A percentile compares a stretch with the other conserved stretches of the same genome.
Conservation (phyloP, 2,329 filamentous ascomycete species). For the Microdochium nivale region DNA sequence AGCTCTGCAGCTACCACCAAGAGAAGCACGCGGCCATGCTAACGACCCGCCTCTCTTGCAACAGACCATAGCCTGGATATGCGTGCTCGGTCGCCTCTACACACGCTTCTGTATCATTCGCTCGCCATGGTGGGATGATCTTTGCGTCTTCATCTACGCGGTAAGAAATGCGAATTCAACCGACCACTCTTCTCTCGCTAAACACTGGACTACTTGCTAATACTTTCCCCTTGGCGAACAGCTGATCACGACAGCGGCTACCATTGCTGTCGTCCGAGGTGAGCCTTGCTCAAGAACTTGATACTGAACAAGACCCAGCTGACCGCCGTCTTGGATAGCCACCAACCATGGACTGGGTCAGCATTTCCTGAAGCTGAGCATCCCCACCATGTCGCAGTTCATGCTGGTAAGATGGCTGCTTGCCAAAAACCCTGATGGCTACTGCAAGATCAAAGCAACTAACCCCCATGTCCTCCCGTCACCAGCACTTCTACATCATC, state of each 20-base stretch:
- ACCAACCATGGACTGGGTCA: constrained; percentile 13
- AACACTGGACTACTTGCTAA: constrained; percentile 9
- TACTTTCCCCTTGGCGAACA: neutral
- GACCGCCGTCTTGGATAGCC: neutral
- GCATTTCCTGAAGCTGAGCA: constrained; percentile 12
- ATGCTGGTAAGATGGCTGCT: constrained; percentile 4
- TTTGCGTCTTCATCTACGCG: constrained; percentile 14
- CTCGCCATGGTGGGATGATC: constrained; percentile 17
- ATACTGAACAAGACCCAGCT: neutral
- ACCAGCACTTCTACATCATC: constrained; percentile 15
- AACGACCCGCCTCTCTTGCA: neutral
- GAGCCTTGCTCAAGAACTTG: neutral
- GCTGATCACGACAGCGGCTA: neutral
- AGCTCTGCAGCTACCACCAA: neutral
- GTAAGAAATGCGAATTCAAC: too few relatives aligned
- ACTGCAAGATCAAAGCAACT: too few relatives aligned
- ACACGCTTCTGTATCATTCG: constrained; percentile 13
- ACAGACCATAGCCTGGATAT: constrained; percentile 19
- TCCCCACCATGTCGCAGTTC: constrained; percentile 7
- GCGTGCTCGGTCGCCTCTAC: constrained; percentile 17
- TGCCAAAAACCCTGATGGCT: neutral
- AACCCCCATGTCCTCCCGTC: neutral
- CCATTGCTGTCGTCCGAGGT: neutral
- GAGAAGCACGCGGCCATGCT: neutral
- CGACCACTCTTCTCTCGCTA: constrained; percentile 11